These are phyloP conservation scores for Phytophthora megakarya DNA, from an alignment of 352 stramenopile genomes.

Conservation along the genomic window DNA sequence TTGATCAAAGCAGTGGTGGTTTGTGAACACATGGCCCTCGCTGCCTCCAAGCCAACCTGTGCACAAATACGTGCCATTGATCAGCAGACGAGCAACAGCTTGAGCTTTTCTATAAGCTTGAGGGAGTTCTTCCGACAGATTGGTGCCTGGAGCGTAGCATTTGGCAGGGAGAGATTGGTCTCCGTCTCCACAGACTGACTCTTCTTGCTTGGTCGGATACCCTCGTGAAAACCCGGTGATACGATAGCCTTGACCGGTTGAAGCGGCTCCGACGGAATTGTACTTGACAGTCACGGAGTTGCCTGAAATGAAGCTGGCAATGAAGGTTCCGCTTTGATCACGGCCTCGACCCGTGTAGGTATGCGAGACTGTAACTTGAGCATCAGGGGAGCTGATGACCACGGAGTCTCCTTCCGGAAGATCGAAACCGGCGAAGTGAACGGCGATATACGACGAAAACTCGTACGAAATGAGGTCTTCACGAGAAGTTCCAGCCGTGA, in stretches of 20 bases:
- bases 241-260: constrained; percentile 31
- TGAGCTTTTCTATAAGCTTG: constrained; percentile 47
- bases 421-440: constrained; percentile 60
- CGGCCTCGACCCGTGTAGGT: constrained; percentile 48
- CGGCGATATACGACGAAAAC: constrained; percentile 54
- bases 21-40: constrained; percentile 73
- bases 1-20: constrained; percentile 65
- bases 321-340: constrained; percentile 44
- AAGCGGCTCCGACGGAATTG: constrained; percentile 24
- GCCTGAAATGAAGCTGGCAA: constrained; percentile 48
- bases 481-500: constrained; percentile 30
- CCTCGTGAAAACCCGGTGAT: constrained; percentile 55
- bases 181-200: constrained; percentile 54
- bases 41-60: constrained; percentile 68
- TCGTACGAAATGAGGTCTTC: constrained; percentile 51
- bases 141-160: constrained; percentile 42
- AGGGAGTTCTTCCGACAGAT: constrained; percentile 33
- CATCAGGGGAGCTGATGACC: constrained; percentile 45
- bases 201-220: constrained; percentile 35
- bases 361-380: constrained; percentile 25
- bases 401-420: constrained; percentile 58
- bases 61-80: constrained; percentile 56
- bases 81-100: constrained; percentile 61
- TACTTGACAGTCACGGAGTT: constrained; percentile 54
- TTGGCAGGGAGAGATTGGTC: constrained; percentile 60